A percentile compares a stretch with the other conserved stretches of the same genome.
phyloP scores from a whole-genome alignment of 2,329 filamentous ascomycete genomes.

The Aspergillus ruber region DNA sequence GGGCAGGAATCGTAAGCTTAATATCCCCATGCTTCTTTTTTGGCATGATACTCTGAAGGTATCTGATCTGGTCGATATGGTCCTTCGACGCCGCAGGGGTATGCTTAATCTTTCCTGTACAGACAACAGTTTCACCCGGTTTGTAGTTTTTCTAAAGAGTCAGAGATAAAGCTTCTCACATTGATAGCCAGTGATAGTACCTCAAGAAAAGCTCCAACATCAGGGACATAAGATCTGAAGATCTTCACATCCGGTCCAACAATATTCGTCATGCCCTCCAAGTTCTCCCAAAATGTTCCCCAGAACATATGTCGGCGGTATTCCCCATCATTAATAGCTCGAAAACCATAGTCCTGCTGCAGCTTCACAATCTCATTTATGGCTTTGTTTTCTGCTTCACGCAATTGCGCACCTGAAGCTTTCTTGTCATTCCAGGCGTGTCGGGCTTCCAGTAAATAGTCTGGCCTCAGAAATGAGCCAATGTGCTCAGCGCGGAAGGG shows the following conservation, averaged over 20 bases:
- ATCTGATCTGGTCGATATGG: slow-evolving; percentile 39
- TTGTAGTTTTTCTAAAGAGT: neutral
- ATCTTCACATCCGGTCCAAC: neutral
- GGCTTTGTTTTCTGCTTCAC: slow-evolving; percentile 6
- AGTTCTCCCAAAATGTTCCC: slow-evolving; percentile 17
- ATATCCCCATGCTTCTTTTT: slow-evolving; percentile 51
- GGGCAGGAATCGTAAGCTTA: slow-evolving; percentile 57
- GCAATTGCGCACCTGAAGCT: neutral
- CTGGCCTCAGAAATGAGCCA: slow-evolving; percentile 19
- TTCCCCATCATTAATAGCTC: slow-evolving; percentile 17
- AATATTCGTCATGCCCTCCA: slow-evolving; percentile 12
- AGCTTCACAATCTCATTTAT: slow-evolving; percentile 12
- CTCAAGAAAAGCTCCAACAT: slow-evolving; percentile 2
- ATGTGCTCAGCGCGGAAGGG: slow-evolving; percentile 19
- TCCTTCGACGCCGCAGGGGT: neutral
- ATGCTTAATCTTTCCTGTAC: slow-evolving; percentile 4
- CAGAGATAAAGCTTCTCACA: too few relatives aligned
- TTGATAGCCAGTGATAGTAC: neutral
- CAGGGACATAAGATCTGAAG: slow-evolving; percentile 2
- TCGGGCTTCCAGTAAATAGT: slow-evolving; percentile 12
- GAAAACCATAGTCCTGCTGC: slow-evolving; percentile 14
- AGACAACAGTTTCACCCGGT: slow-evolving; percentile 26
- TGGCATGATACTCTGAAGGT: slow-evolving; percentile 46
- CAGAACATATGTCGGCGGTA: slow-evolving; percentile 18
- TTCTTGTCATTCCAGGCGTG: slow-evolving; percentile 4